phyloP scores from a whole-genome alignment of 305 asterid genomes.

The Fraxinus floribunda region DNA sequence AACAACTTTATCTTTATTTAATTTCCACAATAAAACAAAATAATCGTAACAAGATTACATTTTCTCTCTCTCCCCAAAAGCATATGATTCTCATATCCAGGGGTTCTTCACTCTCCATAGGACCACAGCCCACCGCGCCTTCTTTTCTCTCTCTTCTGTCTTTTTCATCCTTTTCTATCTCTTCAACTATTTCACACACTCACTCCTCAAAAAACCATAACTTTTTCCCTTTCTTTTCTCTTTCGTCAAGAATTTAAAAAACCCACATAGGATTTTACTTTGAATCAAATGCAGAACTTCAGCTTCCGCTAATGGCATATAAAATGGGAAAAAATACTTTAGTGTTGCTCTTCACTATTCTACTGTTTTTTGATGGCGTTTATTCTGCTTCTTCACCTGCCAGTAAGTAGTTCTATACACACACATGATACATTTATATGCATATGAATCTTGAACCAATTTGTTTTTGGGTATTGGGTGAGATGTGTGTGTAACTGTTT shows the following conservation, averaged over 20 bases:
- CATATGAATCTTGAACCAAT: constrained; percentile 19
- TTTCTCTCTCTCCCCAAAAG: background rate
- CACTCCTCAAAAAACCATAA: constrained; percentile 40
- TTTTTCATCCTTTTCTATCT: constrained; percentile 18
- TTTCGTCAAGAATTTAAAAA: constrained; percentile 29
- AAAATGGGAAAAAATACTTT: constrained; percentile 35
- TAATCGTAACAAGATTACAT: background rate
- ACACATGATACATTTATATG: constrained; percentile 10
- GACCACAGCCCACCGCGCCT: background rate
- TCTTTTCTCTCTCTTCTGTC: constrained; percentile 7
- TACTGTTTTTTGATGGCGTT: constrained; percentile 48
- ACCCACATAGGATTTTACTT: constrained; percentile 41
- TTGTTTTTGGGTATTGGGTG: background rate
- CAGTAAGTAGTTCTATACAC: constrained; percentile 47
- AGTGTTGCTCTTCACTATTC: constrained; percentile 45
- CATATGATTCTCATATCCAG: constrained; percentile 18
- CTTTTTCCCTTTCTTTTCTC: constrained; percentile 29
- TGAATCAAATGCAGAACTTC: constrained; percentile 46
- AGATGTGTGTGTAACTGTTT: background rate
- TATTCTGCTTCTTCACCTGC: constrained; percentile 67
- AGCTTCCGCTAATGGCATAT: constrained; percentile 34
- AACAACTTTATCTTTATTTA: background rate
- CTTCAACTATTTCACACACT: constrained; percentile 26
- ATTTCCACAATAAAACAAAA: background rate
- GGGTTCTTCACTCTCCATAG: constrained; percentile 33